Percentiles rank a stretch among this genome's conserved stretches.
phyloP scores from a whole-genome alignment of 345 rosid genomes.

The Salix suchowensis region DNA sequence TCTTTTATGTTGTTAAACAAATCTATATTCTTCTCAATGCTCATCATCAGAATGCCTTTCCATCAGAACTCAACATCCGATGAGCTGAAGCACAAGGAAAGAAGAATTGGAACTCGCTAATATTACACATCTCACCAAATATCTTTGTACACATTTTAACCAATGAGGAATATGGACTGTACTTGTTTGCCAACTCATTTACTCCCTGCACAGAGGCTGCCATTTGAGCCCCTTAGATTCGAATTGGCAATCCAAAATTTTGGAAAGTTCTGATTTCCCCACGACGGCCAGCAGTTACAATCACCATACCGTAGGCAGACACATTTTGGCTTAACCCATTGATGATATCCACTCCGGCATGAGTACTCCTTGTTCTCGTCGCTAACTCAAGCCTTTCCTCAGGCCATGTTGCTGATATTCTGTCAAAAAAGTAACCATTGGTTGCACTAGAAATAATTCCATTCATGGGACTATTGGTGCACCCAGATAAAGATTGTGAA shows the following conservation, averaged over 20 bases:
- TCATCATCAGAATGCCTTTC: conserved; percentile 34
- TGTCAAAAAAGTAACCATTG: conserved; percentile 76
- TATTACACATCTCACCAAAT: conserved; percentile 65
- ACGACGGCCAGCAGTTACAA: conserved; percentile 77
- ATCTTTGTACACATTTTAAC: conserved; percentile 59
- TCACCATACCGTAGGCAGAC: conserved; percentile 83
- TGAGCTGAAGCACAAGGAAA: conserved; percentile 45
- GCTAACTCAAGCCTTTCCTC: conserved; percentile 64
- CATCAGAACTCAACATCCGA: conserved; percentile 31
- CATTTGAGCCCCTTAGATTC: conserved; percentile 26
- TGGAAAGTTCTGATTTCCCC: conserved; percentile 85
- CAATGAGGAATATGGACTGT: conserved; percentile 14
- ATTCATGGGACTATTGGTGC: conserved; percentile 50
- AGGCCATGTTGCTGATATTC: conserved; percentile 90
- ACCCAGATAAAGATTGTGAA: conserved; percentile 35
- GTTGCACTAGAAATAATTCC: conserved; percentile 81
- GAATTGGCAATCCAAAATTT: conserved; percentile 86
- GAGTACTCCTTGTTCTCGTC: conserved; percentile 49
- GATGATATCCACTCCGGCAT: conserved; percentile 47
- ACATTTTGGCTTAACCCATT: conserved; percentile 43
- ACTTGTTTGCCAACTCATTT: conserved; percentile 16
- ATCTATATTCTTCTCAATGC: conserved; percentile 45
- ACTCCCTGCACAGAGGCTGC: not conserved
- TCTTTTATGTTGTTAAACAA: conserved; percentile 20
- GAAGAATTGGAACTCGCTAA: conserved; percentile 44